Base-by-base conservation (phyloP, 1,139 yeast genomes). In the Hyphopichia burtonii region DNA sequence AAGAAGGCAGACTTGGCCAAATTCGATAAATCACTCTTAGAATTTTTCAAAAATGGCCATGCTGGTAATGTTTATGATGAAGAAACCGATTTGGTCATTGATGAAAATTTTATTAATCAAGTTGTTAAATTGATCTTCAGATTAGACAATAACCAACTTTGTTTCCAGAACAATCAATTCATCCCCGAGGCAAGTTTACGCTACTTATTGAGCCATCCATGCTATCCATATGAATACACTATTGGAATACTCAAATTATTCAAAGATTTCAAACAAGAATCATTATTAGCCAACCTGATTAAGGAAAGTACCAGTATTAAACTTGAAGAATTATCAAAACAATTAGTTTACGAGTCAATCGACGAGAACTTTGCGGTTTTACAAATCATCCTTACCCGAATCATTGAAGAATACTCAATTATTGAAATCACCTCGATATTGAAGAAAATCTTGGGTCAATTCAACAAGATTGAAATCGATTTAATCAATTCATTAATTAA, bases 151-250 rank as follows among this genome's bases (percentile, higher is more conserved):
- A 53, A 49, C 1, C 44, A 46, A n/a, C 54, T 61, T 8, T 46
- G 44, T 27, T 53, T 65, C 39, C 46, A 45, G 9, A 46, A 57
- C 34, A 47, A 49, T 11, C 56, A 52, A 16, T 69, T 68, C 42
- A 51, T 78, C 30, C 85, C 93, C 36, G 83, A 84, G 53, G 66
- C 66, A 38, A 73, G 90, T 2, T 63, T 88, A 42, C 78, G 86
- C 5, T 91, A 88, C 58, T 70, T 90, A 34, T 71, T 91, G 47
- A 87, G 96, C 2, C 96, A 89, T 64, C 96, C 97, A 19, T 66
- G 88, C 28, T 89, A 85, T 62, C 96, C 97, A 9, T 65, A 71
- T 4, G 65, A 71, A 18, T 78, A 71, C 51, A 71, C 87, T 6
- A 66, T 66, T 2, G 83, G 82, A 1, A 63, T 91, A 38, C 61